Percentiles rank a stretch among this genome's conserved stretches.
Evolutionary conservation across 306 rosid genomes (phyloP).

Genomic region (Quercus robur): DNA sequence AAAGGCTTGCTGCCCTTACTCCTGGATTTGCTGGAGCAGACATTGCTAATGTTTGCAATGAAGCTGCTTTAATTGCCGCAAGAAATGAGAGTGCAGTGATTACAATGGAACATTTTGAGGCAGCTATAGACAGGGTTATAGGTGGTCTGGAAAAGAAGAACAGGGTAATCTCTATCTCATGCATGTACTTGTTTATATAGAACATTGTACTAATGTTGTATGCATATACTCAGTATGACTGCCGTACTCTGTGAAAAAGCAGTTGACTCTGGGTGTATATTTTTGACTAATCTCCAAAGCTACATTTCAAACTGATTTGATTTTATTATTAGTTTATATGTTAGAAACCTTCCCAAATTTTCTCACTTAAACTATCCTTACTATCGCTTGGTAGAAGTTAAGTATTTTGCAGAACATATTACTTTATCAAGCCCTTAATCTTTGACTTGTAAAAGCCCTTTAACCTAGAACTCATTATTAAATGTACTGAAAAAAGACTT

Average conservation of each 20-base stretch:
- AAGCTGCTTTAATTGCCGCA: conserved; percentile 63
- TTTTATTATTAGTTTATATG: not conserved
- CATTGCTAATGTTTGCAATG: conserved; percentile 59
- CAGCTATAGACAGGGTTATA: conserved; percentile 52
- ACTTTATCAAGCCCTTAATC: not conserved
- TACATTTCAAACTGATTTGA: not conserved
- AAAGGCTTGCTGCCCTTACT: conserved; percentile 61
- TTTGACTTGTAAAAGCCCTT: not conserved
- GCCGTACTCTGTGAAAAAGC: not conserved
- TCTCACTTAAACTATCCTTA: not conserved
- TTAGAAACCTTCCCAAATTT: not conserved
- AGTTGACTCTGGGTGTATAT: not conserved
- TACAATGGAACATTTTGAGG: conserved; percentile 53
- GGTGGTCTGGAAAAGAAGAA: conserved; percentile 70
- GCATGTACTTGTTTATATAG: not conserved
- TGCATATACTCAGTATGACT: not conserved
- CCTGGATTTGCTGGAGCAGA: conserved; percentile 71
- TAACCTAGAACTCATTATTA: not conserved
- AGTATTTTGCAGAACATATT: not conserved
- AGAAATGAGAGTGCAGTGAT: conserved; percentile 41
- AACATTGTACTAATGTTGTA: not conserved
- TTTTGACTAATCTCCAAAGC: not conserved
- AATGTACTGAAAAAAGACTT: not conserved
- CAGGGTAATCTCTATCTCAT: conserved; percentile 29
- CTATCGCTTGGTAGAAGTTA: not conserved